Percentiles rank a stretch among this genome's conserved stretches.
These are phyloP conservation scores for Colletotrichum camelliae DNA, from an alignment of 2,329 filamentous ascomycete genomes.

Conservation along the genomic window DNA sequence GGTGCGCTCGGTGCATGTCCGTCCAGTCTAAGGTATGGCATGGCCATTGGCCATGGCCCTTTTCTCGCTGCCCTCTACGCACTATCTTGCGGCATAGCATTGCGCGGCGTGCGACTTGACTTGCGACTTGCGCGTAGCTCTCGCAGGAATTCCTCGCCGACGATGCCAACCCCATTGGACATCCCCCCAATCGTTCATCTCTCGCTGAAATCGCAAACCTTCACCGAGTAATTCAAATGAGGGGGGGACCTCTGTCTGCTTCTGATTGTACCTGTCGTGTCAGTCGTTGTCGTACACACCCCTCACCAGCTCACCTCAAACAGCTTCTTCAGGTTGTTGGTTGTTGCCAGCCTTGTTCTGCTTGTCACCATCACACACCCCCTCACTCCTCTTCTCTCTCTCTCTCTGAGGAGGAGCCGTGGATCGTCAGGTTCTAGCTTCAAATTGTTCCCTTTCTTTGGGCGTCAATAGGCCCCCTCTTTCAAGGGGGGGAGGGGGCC, in stretches of 20 bases:
- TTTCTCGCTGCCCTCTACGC: neutral
- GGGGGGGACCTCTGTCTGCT: neutral
- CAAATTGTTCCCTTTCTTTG: neutral
- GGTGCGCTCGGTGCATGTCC: conserved; percentile 12
- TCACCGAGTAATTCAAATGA: neutral
- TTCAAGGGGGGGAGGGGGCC: neutral
- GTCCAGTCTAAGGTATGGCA: neutral
- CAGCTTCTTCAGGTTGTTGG: neutral
- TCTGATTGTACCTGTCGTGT: neutral
- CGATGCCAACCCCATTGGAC: neutral
- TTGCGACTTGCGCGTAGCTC: neutral
- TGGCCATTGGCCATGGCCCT: neutral
- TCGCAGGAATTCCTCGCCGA: neutral
- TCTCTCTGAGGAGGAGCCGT: neutral
- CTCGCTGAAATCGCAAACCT: conserved; percentile 8
- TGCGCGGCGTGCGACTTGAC: neutral
- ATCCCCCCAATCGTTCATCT: neutral
- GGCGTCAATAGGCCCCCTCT: neutral
- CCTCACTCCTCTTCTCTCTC: neutral
- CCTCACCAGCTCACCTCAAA: neutral
- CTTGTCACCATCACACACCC: neutral
- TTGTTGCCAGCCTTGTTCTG: neutral
- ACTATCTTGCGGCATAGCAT: neutral
- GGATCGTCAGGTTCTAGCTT: conserved; percentile 1
- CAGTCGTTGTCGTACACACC: neutral